Base-by-base conservation (phyloP, 2,329 filamentous ascomycete genomes). In the Didymellaceae sp. region DNA sequence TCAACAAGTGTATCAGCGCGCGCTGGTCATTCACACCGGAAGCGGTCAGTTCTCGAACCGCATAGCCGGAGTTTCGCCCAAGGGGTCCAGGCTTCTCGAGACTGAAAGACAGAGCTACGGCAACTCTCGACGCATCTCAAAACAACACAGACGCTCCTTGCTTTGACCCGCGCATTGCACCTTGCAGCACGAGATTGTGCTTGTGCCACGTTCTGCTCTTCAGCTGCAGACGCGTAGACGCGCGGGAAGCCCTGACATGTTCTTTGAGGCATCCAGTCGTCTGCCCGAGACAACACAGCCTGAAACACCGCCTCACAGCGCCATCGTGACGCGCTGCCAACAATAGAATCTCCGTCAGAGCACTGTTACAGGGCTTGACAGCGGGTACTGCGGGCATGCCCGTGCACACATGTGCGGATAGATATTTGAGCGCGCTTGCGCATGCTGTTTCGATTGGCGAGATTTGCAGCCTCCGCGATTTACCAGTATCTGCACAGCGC, bases 281-380 rank as follows among this genome's bases (percentile, higher is more conserved):
- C 37, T 33, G 28, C 30, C 45, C 34, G 45, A 41, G 35, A 51
- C 38, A 24, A 28, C 43, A 49, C 52, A 51, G 45, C 24, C 31
- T 65, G 62, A 63, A 65, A 65, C 62, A 63, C 38, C 43, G 52
- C 53, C 48, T 45, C 26, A 49, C 45, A 54, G 53, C 60, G 50
- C 57, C 54, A 55, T 58, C 48, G 39, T 33, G 33, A 40, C 20
- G 47, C 52, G 45, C 35, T 14, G 35, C 45, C 46, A 54, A 49
- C 45, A 45, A 54, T 54, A 54, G 45, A 17, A 22, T 20, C 13
- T 17, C 31, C 39, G 51, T 42, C 22, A 46, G 41, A 54, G 26
- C 8, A 11, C 22, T 17, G 38, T 54, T 45, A 44, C 50, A 44
- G 39, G 32, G 11, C 21, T 28, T 13, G 17, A 38, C 38, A 39